Conservation (phyloP, 2,329 filamentous ascomycete genomes). For the Pseudopithomyces chartarum region DNA sequence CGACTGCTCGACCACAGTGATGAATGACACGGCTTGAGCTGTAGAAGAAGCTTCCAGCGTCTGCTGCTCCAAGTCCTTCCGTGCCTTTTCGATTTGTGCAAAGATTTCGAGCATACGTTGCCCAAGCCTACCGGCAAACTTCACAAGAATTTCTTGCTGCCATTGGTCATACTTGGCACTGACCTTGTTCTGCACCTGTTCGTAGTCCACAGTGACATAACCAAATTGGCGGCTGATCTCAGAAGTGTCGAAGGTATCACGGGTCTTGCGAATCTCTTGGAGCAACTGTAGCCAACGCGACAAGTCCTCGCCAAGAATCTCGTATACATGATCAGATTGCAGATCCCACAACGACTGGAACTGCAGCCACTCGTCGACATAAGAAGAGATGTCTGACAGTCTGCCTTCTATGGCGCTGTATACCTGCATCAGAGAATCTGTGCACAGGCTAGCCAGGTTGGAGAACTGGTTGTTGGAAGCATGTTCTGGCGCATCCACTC, state of each 20-base stretch:
- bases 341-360: conserved; percentile 99
- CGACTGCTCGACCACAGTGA: conserved; percentile 95
- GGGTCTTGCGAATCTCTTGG: conserved; percentile 95
- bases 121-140: conserved; percentile 88
- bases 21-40: conserved; percentile 95
- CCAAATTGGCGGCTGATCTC: conserved; percentile 93
- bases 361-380: conserved; percentile 97
- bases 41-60: conserved; percentile 94
- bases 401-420: conserved; percentile 85
- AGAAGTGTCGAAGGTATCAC: conserved; percentile 95
- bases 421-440: conserved; percentile 76
- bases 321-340: conserved; percentile 93
- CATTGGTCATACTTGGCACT: conserved; percentile 99
- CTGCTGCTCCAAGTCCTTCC: conserved; percentile 87
- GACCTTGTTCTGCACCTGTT: conserved; percentile 97
- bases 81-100: conserved; percentile 86
- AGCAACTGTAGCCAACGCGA: conserved; percentile 92
- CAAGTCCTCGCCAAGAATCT: conserved; percentile 86
- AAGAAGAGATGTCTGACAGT: conserved; percentile 76
- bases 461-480: conserved; percentile 73
- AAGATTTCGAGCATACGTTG: conserved; percentile 91
- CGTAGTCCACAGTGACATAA: conserved; percentile 94
- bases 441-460: conserved; percentile 82
- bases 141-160: conserved; percentile 95
- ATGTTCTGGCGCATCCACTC: conserved; percentile 65